A percentile compares a stretch with the other conserved stretches of the same genome.
These are phyloP conservation scores for Daldinia vernicosa DNA, from an alignment of 495 filamentous ascomycete genomes.

Conservation along the genomic window DNA sequence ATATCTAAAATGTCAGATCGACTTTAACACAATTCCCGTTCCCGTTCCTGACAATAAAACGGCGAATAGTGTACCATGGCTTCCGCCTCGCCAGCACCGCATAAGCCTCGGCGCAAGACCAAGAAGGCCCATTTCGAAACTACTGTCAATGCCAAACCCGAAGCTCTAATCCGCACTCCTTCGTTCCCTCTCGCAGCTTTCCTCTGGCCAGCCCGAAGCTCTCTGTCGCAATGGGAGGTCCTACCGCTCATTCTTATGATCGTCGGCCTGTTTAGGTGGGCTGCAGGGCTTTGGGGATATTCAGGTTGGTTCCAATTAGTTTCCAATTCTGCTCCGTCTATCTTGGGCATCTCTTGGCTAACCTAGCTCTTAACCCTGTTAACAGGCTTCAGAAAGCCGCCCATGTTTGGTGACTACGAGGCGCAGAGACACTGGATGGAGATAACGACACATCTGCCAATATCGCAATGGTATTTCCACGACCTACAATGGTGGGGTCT, in stretches of 20 bases:
- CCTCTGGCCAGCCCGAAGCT: constrained; percentile 86
- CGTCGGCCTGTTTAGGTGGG: constrained; percentile 92
- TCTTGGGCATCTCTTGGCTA: background rate
- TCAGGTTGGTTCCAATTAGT: constrained; percentile 69
- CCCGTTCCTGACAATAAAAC: constrained; percentile 7
- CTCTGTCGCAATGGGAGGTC: constrained; percentile 90
- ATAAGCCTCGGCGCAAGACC: constrained; percentile 61
- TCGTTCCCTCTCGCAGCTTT: constrained; percentile 89
- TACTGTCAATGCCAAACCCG: constrained; percentile 38
- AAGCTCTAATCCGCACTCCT: constrained; percentile 53
- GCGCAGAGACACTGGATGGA: constrained; percentile 99
- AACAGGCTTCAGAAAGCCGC: constrained; percentile 78
- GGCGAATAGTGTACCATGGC: constrained; percentile 58
- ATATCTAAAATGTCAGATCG: constrained; percentile 8
- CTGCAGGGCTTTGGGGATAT: constrained; percentile 90
- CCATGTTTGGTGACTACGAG: constrained; percentile 97
- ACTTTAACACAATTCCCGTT: constrained; percentile 4
- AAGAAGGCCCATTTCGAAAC: constrained; percentile 52
- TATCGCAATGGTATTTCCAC: constrained; percentile 97
- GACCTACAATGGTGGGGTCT: constrained; percentile 97
- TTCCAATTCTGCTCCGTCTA: background rate
- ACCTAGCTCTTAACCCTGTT: constrained; percentile 6
- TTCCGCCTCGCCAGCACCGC: constrained; percentile 52
- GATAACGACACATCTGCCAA: constrained; percentile 84
- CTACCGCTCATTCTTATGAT: constrained; percentile 88